Base-by-base conservation (phyloP, 129 eudicot species). In the Pseudognaphalium luteoalbum region DNA sequence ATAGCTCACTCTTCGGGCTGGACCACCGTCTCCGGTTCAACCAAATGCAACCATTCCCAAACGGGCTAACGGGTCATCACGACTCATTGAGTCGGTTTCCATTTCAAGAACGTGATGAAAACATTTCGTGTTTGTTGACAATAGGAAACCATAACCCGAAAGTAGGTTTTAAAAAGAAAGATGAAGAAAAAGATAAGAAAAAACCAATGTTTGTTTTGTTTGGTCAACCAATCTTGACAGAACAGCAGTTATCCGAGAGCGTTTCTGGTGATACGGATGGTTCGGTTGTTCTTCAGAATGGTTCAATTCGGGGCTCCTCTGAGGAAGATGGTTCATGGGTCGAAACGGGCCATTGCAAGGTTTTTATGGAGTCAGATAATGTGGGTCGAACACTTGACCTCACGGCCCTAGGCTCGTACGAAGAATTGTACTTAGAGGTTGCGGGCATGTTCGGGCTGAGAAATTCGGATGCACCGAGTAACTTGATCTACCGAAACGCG, bases 151-250 rank as follows among this genome's bases (percentile, higher is more conserved):
- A 88, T 7, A 78, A 61, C 77, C 76, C 58, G 2, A 68, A 74
- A 25, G 20, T 80, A 20, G 4, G 54, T 69, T 71, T 32, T 51
- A 85, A 80, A 80, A 84, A 61, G 21, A 78, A 65, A 10, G 63
- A 81, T 8, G 59, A 34, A 25, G 60, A 39, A 19, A 64, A 41
- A 20, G 83, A 79, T 12, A 51, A 78, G 11, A 84, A 68, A 76
- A 65, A 75, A 19, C 88, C 92, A 0, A 66, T 70, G 70, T 84
- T 89, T 68, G 37, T 81, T 57, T 72, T 93, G 78, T 93, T 93
- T 20, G 98, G 98, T 11, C 90, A 85, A 71, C 91, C 91, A 4
- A 93, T 93, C 63, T 72, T 86, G n/a, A 93, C 91, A 0, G 91
- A 83, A 71, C 75, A 87, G 71, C 97, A 90, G 64, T 70, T 90